Base-by-base conservation (phyloP, 2,329 filamentous ascomycete genomes). In the Hortaea werneckii region DNA sequence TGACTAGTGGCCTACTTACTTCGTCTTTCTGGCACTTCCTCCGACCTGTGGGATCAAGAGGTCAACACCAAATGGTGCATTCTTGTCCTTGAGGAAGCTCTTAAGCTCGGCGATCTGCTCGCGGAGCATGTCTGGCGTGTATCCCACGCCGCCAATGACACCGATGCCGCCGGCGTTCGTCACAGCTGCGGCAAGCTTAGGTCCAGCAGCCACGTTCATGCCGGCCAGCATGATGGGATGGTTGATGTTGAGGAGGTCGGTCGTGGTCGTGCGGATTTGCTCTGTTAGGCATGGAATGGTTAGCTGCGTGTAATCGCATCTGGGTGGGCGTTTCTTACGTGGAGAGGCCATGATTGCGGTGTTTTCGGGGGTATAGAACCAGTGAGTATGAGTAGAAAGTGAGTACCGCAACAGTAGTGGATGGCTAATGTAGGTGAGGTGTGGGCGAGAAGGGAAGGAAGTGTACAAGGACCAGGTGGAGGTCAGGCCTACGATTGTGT, bases 161-260 rank as follows among this genome's bases (percentile, higher is more conserved):
- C 92, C 92, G 51, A 98, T 77, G 62, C 92, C 92, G 57, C 92
- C 92, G 43, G 92, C 92, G 69, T 98, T 95, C 58, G 90, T 94
- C 59, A 98, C 92, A 37, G 92, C 92, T 30, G 92, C 92, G 44
- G 92, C 92, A 62, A 98, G 82, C 77, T 88, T 94, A 46, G 92
- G 92, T 42, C 92, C 92, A 49, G 92, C 92, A 47, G 92, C 92
- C 53, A 96, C 92, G 77, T 98, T 96, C 92, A 98, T 98, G 67
- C 92, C 92, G 59, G 92, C 92, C 52, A 98, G 82, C 62, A 98
- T 75, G 65, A 98, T 76, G 48, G 92, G 92, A 72, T 98, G 92
- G 68, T 94, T 87, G 79, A 98, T 96, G 76, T 87, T 86, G 72
- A 98, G 85, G 54, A 96, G 85, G 78, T 96, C 90, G 58, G 92